A percentile compares a stretch with the other conserved stretches of the same genome.
phyloP scores from a whole-genome alignment of 768 basidiomycete species.

The Russula sp. region DNA sequence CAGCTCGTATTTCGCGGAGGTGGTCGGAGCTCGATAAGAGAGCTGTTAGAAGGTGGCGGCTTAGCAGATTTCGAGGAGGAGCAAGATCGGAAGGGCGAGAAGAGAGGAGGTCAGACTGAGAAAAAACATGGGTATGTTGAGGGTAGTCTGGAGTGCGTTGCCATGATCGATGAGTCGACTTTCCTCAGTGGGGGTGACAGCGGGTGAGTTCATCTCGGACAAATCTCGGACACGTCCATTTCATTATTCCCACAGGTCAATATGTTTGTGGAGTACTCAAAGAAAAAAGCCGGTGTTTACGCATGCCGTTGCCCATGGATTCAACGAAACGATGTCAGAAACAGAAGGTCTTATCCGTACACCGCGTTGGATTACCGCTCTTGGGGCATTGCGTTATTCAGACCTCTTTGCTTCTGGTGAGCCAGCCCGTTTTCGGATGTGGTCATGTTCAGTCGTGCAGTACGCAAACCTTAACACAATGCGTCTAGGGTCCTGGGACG shows the following conservation, averaged over 20 bases:
- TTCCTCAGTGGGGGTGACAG: slow-evolving; percentile 95
- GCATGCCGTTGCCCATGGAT: slow-evolving; percentile 80
- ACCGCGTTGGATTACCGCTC: slow-evolving; percentile 87
- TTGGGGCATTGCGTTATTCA: slow-evolving; percentile 80
- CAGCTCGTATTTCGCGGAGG: slow-evolving; percentile 97
- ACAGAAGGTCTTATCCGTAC: slow-evolving; percentile 69
- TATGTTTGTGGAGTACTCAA: slow-evolving; percentile 83
- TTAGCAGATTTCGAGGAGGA: slow-evolving; percentile 54
- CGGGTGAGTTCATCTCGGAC: slow-evolving; percentile 54
- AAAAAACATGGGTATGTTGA: slow-evolving; percentile 55
- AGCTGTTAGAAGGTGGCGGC: slow-evolving; percentile 74
- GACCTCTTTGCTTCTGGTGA: slow-evolving; percentile 87
- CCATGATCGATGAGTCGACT: slow-evolving; percentile 92
- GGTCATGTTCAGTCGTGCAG: background rate
- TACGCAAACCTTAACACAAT: background rate
- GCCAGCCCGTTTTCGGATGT: slow-evolving; percentile 27
- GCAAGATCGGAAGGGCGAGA: slow-evolving; percentile 31
- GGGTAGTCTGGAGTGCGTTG: slow-evolving; percentile 86
- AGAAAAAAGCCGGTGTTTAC: slow-evolving; percentile 96
- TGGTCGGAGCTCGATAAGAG: slow-evolving; percentile 72
- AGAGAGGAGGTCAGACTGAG: slow-evolving; percentile 35
- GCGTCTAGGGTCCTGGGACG: slow-evolving; percentile 85
- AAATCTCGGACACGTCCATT: background rate
- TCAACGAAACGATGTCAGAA: slow-evolving; percentile 63
- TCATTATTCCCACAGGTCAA: slow-evolving; percentile 48